These are phyloP conservation scores for Phaeosphaeria sp. DNA, from an alignment of 2,329 filamentous ascomycete genomes.

Conservation along the genomic window DNA sequence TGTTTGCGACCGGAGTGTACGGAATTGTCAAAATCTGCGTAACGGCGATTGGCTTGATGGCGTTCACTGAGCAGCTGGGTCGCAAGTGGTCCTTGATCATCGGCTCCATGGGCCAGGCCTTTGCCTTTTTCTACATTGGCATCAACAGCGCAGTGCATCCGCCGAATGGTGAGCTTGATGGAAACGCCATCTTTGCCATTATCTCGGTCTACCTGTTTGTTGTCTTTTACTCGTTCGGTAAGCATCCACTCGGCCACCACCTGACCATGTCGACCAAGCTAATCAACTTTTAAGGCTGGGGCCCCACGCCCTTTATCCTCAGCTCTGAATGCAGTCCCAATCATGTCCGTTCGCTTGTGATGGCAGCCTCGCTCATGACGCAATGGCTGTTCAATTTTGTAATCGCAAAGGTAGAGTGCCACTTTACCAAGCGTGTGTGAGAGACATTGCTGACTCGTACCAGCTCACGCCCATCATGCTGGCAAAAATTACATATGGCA, in stretches of 20 bases:
- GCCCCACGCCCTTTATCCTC: constrained; percentile 55
- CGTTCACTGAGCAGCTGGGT: constrained; percentile 54
- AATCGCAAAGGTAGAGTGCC: constrained; percentile 29
- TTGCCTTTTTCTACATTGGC: constrained; percentile 50
- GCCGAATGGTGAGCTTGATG: constrained; percentile 40
- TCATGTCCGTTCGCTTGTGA: constrained; percentile 50
- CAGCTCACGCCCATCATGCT: constrained; percentile 52
- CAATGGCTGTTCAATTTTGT: constrained; percentile 51
- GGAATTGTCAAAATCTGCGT: constrained; percentile 55
- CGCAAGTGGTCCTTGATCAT: constrained; percentile 54
- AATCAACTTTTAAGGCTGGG: constrained; percentile 43
- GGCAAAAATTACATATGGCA: constrained; percentile 52
- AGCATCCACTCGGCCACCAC: constrained; percentile 1
- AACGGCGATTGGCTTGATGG: constrained; percentile 52
- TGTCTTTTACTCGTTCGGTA: constrained; percentile 54
- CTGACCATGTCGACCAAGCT: constrained; percentile 5
- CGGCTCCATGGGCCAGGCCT: constrained; percentile 52
- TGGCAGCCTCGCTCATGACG: constrained; percentile 54
- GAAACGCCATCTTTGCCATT: constrained; percentile 54
- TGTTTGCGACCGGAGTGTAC: constrained; percentile 57
- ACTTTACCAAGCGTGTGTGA: not conserved
- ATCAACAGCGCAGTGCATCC: constrained; percentile 46
- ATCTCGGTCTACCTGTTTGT: constrained; percentile 60
- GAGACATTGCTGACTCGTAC: not conserved
- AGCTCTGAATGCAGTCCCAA: constrained; percentile 50